Conservation (phyloP, 2,329 filamentous ascomycete genomes). For the Diaporthe capsici region DNA sequence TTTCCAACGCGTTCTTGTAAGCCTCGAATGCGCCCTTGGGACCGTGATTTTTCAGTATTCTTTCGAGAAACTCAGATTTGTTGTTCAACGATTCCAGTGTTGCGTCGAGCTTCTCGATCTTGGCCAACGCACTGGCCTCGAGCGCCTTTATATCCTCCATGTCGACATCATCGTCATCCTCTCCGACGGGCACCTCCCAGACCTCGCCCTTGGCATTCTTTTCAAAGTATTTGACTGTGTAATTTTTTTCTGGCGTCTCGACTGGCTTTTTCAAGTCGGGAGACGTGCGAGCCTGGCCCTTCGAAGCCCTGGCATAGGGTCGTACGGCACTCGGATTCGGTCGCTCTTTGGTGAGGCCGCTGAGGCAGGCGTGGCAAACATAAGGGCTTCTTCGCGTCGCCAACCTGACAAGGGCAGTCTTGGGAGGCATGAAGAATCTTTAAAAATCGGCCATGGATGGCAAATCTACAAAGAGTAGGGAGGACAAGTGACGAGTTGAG, state of each 20-base stretch:
- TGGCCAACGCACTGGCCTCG: slow-evolving; percentile 73
- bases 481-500: background rate
- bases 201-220: slow-evolving; percentile 38
- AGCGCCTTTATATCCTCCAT: slow-evolving; percentile 81
- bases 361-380: slow-evolving; percentile 39
- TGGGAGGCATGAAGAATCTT: slow-evolving; percentile 39
- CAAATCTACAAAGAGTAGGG: background rate
- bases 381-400: slow-evolving; percentile 39
- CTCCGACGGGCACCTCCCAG: slow-evolving; percentile 26
- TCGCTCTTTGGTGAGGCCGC: slow-evolving; percentile 12
- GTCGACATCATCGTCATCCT: slow-evolving; percentile 71
- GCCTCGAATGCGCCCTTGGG: slow-evolving; percentile 39
- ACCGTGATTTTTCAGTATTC: slow-evolving; percentile 36
- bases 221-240: slow-evolving; percentile 39
- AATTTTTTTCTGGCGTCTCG: background rate
- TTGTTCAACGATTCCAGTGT: slow-evolving; percentile 30
- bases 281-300: background rate
- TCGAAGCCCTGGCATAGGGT: slow-evolving; percentile 33
- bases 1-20: slow-evolving; percentile 33
- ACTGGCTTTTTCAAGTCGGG: background rate
- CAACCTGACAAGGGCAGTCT: slow-evolving; percentile 37
- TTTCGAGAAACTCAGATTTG: slow-evolving; percentile 31
- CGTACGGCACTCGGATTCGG: slow-evolving; percentile 20
- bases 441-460: slow-evolving; percentile 13
- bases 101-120: slow-evolving; percentile 45